Base-by-base conservation (phyloP, 805 yeast species). In the Saturnispora saitoi region DNA sequence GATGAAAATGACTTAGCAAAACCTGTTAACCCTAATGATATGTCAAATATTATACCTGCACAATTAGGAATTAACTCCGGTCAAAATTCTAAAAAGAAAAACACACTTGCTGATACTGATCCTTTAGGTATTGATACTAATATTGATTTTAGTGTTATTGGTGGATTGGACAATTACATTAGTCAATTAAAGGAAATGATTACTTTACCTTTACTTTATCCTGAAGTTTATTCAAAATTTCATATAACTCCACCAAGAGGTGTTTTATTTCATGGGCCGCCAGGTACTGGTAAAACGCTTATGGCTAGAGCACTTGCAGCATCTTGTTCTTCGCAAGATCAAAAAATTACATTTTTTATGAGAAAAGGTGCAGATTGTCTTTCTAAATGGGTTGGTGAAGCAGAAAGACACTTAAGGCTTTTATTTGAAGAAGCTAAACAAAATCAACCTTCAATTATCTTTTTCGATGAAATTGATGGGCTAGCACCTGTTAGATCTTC, bases 361-460 rank as follows among this genome's bases (percentile, higher is more conserved):
- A 72, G 99, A 53, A 93, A 93, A 63, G 99, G 99, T 54, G 98
- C 99, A 0, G 99, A 93, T 64, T 86, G 95, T 61, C 70, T 93
- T 57, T 86, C 96, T 41, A 93, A 93, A 69, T 93, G 99, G 99
- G 98, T 93, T 3, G 99, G 99, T 59, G 99, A 93, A 66, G 98
- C 98, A 5, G 99, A 93, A 67, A 75, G 99, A 55, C 98, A 93
- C 64, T 70, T 93, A 52, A 71, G 99, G 51, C 70, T 91, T 39
- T 68, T 93, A 49, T 93, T 93, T 63, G 98, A 93, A 67, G 98
- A 93, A 66, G 99, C 99, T 1, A 85, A 84, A 58, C 88, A 86
- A 54, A 90, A 89, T 57, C 99, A 93, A 66, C 99, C 99, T 2
- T 79, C 95, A 7, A 91, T 93, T 49, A 93, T 93, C 14, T 93